phyloP scores from a whole-genome alignment of 2,329 filamentous ascomycete species.

The Diplodia scrobiculata region DNA sequence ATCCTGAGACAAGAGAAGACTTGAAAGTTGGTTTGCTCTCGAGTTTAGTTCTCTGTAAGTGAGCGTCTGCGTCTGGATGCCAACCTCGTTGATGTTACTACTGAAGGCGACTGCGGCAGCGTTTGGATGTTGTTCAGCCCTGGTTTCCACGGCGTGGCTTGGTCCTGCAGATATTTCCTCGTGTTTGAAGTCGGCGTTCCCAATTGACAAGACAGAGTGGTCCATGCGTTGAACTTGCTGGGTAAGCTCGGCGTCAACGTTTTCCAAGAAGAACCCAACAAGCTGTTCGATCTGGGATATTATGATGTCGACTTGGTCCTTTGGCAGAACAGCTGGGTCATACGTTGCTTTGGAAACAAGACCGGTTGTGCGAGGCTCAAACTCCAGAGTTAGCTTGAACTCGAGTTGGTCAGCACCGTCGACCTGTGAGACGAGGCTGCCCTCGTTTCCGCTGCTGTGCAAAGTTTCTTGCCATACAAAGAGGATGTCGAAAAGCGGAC shows the following conservation, averaged over 20 bases:
- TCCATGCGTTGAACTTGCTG: neutral
- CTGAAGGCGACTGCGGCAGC: slow-evolving; percentile 67
- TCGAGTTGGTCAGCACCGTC: slow-evolving; percentile 72
- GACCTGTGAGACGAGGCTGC: slow-evolving; percentile 55
- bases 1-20: slow-evolving; percentile 54
- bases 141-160: slow-evolving; percentile 56
- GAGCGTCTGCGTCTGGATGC: slow-evolving; percentile 47
- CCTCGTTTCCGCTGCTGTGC: slow-evolving; percentile 39
- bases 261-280: slow-evolving; percentile 48
- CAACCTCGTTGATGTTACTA: slow-evolving; percentile 44
- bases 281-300: slow-evolving; percentile 63
- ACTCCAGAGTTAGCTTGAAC: slow-evolving; percentile 73
- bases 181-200: slow-evolving; percentile 43
- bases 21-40: slow-evolving; percentile 65
- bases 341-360: slow-evolving; percentile 59
- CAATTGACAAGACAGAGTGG: slow-evolving; percentile 43
- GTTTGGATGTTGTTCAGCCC: slow-evolving; percentile 54
- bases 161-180: slow-evolving; percentile 37
- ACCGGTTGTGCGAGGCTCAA: slow-evolving; percentile 62
- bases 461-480: slow-evolving; percentile 84
- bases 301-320: slow-evolving; percentile 59
- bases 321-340: slow-evolving; percentile 57
- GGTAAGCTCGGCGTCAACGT: slow-evolving; percentile 39
- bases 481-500: slow-evolving; percentile 71
- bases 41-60: slow-evolving; percentile 68